Evolutionary conservation across 768 basidiomycete species (phyloP), one percentile per base, ranked within the genome.

Genomic region (Lepiota brunneoincarnata): DNA sequence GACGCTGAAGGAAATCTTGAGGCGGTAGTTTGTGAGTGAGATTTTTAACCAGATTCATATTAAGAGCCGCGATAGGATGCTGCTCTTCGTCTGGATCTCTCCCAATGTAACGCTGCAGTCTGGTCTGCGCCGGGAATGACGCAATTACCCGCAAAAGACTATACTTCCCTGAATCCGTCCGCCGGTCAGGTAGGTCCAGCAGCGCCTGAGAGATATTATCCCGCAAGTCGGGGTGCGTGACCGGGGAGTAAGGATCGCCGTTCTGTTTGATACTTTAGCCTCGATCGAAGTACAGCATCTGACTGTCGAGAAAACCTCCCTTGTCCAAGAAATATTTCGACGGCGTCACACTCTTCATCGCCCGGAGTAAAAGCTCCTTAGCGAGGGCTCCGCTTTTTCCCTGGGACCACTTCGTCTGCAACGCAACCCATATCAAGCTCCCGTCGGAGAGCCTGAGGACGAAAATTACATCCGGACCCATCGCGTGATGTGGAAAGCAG

Each of bases 381-480:
- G 69, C 63, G 24, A 73, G 61, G 1, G 56, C 55, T 1, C 68
- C 66, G 10, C 68, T 70, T 51, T 63, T 70, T 10, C 72, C 72
- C 12, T 58, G 23, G 1, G 70, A 72, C 48, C 65, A 73, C 44
- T 77, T 76, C 3, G 71, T 72, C 51, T 77, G 75, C 20, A 78
- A 54, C 1, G 69, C 72, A 6, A 77, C 76, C 76, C 75, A 78
- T 20, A 77, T 65, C 1, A 64, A 54, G 0, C 67, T 63, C 7
- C 63, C 67, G 26, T 75, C 71, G 2, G 62, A 60, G 1, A 79
- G 63, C 26, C 59, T 63, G 18, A 79, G 51, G 1, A 74, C 64
- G 31, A 79, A 76, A 9, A 79, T 41, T 3, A 75, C 58, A 56
- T 77, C 75, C 0, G 76, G 77, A 1, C 75, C 75, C 75, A 77